phyloP scores from a whole-genome alignment of 768 basidiomycete genomes.

The Russula lepida region DNA sequence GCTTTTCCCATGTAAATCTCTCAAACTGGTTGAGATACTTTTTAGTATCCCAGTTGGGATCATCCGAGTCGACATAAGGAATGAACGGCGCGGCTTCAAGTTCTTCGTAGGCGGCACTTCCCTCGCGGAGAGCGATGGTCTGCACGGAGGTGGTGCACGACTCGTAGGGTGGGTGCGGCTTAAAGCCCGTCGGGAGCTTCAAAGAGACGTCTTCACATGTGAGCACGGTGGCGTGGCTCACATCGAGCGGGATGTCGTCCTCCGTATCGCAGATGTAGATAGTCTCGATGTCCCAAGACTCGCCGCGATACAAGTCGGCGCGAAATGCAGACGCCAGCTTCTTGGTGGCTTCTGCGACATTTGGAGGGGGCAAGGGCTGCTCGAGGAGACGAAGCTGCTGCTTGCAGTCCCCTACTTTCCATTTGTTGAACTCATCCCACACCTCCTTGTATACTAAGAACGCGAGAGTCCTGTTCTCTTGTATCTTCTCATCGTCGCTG shows the following conservation, averaged over 20 bases:
- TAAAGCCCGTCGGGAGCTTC: constrained; percentile 4
- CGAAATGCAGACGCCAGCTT: background rate
- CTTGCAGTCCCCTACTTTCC: constrained; percentile 23
- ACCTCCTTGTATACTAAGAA: constrained; percentile 21
- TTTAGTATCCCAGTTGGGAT: constrained; percentile 39
- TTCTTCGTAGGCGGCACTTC: constrained; percentile 32
- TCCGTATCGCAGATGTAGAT: constrained; percentile 8
- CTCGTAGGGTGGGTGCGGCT: constrained; percentile 41
- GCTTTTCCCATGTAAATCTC: constrained; percentile 43
- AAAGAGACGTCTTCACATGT: background rate
- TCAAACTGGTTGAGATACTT: constrained; percentile 37
- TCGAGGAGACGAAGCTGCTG: constrained; percentile 15
- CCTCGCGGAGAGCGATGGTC: constrained; percentile 32
- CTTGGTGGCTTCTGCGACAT: background rate
- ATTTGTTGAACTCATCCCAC: constrained; percentile 25
- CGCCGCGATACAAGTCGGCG: background rate
- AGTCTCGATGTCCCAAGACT: background rate
- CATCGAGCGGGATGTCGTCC: constrained; percentile 3
- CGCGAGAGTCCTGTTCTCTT: background rate
- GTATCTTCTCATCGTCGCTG: background rate
- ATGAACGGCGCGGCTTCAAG: constrained; percentile 48
- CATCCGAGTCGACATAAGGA: constrained; percentile 46
- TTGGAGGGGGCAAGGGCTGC: constrained; percentile 8
- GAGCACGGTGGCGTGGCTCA: background rate
- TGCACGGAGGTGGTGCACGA: constrained; percentile 43